Base-by-base conservation (phyloP, 805 yeast genomes). In the Ogataea ganodermae region DNA sequence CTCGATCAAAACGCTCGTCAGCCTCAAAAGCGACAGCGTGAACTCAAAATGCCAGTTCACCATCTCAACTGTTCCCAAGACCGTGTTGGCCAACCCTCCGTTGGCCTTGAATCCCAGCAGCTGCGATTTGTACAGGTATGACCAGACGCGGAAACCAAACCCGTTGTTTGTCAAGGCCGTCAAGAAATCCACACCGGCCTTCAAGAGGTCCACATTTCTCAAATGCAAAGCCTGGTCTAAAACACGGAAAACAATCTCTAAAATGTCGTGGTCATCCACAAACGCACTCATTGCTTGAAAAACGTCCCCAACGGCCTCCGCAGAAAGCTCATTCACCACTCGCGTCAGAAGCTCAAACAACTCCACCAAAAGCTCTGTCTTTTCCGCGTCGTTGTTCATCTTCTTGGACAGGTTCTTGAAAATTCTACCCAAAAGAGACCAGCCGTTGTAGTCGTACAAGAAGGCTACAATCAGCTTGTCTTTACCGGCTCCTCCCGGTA, bases 361-460 rank as follows among this genome's bases (percentile, higher is more conserved):
- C 17, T 80, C 76, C 5, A 74, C 58, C 8, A 80, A 66, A 2
- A 76, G 56, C 1, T 68, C 72, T 8, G 63, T 53, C 42, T 71
- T 73, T 7, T 74, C 76, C 2, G 57, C 52, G 5, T 72, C 56
- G 46, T 71, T 68, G 42, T 71, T 74, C 47, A 70, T 58, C 20
- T 58, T 57, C 45, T 68, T 70, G 0, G 79, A 71, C 8, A 84
- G 66, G 53, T 85, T 85, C 54, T 86, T 90, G 26, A 91, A 65
- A 0, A 87, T 69, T 57, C 96, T 76, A 1, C 97, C 97, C 14
- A 92, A 57, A 22, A 86, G 67, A 0, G 96, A 78, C 96, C 97
- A 90, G 1, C 97, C 97, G 60, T 83, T 87, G 62, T 83, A 89
- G 3, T 76, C 74, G 61, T 85, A 80, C 22, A 84, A 68, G 68